phyloP scores from a whole-genome alignment of 306 rosid species.

The Sindora glabra region DNA sequence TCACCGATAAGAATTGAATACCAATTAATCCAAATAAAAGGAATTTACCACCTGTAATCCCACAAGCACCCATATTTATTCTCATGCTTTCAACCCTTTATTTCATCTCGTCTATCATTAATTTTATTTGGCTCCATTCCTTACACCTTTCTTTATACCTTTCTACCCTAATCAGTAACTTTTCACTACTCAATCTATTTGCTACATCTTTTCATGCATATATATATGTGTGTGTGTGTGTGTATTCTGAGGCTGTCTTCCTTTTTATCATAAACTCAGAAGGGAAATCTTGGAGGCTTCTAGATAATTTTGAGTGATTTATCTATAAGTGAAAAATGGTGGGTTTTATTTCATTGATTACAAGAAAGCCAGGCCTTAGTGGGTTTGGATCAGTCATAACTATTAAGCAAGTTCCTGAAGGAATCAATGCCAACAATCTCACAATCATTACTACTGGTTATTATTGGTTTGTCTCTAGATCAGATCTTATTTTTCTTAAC shows the following conservation, averaged over 20 bases:
- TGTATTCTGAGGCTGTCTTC: background rate
- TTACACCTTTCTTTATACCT: too few relatives aligned
- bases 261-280: background rate
- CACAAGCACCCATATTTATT: background rate
- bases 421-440: slow-evolving; percentile 62
- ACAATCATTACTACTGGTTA: slow-evolving; percentile 80
- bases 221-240: too few relatives aligned
- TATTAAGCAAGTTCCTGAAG: slow-evolving; percentile 65
- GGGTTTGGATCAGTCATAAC: slow-evolving; percentile 91
- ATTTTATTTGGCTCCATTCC: too few relatives aligned
- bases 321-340: slow-evolving; percentile 11
- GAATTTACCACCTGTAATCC: slow-evolving; percentile 20
- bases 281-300: slow-evolving; percentile 1
- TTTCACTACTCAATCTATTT: background rate
- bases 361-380: slow-evolving; percentile 64
- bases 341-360: slow-evolving; percentile 46
- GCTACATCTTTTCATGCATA: background rate
- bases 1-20: slow-evolving; percentile 41
- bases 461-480: too few relatives aligned
- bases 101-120: too few relatives aligned
- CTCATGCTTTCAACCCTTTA: slow-evolving; percentile 22
- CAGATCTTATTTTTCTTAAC: too few relatives aligned
- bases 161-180: too few relatives aligned
- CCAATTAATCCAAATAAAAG: background rate
- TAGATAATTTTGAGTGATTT: background rate